Evolutionary conservation across 2,329 filamentous ascomycete genomes (phyloP), one percentile per base, ranked within the genome.

Genomic region (Teratosphaeria nubilosa): DNA sequence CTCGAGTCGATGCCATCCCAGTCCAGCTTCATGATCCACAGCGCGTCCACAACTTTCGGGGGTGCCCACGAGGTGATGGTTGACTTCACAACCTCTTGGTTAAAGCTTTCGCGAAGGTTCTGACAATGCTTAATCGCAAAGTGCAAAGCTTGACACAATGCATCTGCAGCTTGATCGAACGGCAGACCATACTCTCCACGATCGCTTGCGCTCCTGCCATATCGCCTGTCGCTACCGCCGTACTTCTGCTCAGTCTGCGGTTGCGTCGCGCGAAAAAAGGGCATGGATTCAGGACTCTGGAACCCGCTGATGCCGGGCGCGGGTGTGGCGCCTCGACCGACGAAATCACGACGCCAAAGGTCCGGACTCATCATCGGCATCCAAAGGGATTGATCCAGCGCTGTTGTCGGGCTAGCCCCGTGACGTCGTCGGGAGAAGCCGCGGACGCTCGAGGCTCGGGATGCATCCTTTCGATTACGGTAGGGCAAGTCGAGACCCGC

Each of bases 91-190:
- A 60, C 56, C 7, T 59, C 58, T 2, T 48, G 34, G 13, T 60
- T 30, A 55, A 63, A 64, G 27, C 41, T 16, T 1, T 51, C 37
- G 14, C 57, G 53, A 22, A 64, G 53, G 13, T n/a, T 37, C 22
- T 52, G 37, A 54, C 51, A 58, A 32, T 56, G 41, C 56, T 48
- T 53, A 2, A 45, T 3, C 13, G 53, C 56, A 37, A 41, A 32
- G 14, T 59, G n/a, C 14, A 62, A 34, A 13, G 58, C 58, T 14
- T 56, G 24, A 48, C 56, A 34, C 1, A 63, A 32, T 0, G 37
- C 24, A n/a, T 57, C 45, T 7, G 59, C 57, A 3, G 60, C 62
- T 53, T 58, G 55, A 20, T 51, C 54, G 41, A 59, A 63, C 11
- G 55, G 31, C 41, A 48, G 9, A 48, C 41, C n/a, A 5, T 20